Evolutionary conservation across 768 basidiomycete genomes (phyloP), one percentile per base, ranked within the genome.

Genomic region (Tylopilus intermedius): DNA sequence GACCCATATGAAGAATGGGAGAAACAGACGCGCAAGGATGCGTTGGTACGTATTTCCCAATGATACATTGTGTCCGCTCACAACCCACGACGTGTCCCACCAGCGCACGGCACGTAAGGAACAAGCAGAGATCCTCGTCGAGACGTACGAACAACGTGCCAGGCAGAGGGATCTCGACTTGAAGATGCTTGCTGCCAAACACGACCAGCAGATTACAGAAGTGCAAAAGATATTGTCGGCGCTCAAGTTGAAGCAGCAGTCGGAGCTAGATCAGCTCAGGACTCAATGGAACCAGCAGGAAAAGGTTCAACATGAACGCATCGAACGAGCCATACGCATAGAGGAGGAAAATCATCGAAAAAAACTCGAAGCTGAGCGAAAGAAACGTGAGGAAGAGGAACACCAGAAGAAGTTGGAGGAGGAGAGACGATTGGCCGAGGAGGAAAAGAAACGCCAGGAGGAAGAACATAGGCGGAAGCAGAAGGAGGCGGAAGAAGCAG

Each of bases 281-380:
- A 68, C 69, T 5, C 66, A 59, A 8, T 82, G 79, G 79, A 75
- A 75, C 45, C 67, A 70, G 35, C 71, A 77, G 46, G 73, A 76
- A 54, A 68, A 56, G 42, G 60, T 61, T 46, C 69, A 81, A 35
- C 82, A 81, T 72, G 73, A 80, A 26, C 73, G 82, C 4, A 79
- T 88, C 48, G 85, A 90, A 66, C 63, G 55, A 2, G 81, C 76
- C 7, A 89, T 90, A 55, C 77, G 77, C 59, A 29, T 68, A 3
- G 85, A 88, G 61, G 83, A 87, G 55, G 83, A 81, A 27, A 84
- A 80, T 53, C 66, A 78, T 21, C 74, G 74, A 8, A 73, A 66
- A 54, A 72, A 64, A 51, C 59, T 82, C 37, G 84, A 83, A 52
- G 81, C 76, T 21, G 86, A 88, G 65, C 71, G 78, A 51, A 78